These are phyloP conservation scores for Pisolithus albus DNA, from an alignment of 768 basidiomycete species.

Conservation along the genomic window DNA sequence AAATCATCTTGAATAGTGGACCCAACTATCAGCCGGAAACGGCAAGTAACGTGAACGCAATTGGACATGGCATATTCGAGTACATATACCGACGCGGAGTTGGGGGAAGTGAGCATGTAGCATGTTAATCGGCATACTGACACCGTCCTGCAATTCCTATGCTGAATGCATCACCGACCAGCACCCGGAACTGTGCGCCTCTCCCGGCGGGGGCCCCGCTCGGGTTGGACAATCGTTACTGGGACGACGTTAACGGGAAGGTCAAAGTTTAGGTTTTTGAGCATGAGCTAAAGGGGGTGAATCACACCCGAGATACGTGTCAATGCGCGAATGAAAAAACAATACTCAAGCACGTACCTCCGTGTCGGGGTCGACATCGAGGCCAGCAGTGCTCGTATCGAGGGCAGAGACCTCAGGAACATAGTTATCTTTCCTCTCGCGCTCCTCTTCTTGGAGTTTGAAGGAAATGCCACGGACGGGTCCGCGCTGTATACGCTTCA, in stretches of 20 bases:
- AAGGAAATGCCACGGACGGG: conserved; percentile 99
- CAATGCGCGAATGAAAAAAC: no score
- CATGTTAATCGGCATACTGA: background rate
- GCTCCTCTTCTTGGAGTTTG: conserved; percentile 99
- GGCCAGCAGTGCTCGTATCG: conserved; percentile 61
- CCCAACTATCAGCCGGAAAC: background rate
- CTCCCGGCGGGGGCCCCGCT: conserved; percentile 68
- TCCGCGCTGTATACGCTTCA: conserved; percentile 98
- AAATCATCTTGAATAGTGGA: no score
- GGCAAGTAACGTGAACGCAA: background rate
- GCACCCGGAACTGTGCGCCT: conserved; percentile 79
- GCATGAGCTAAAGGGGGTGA: conserved; percentile 58
- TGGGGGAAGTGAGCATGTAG: background rate
- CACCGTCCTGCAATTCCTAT: background rate
- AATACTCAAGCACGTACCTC: conserved; percentile 51
- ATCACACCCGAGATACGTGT: background rate
- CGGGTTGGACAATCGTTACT: conserved; percentile 58
- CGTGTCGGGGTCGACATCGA: conserved; percentile 90
- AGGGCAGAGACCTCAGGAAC: conserved; percentile 98
- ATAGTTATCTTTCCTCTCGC: conserved; percentile 99
- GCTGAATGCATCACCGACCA: conserved; percentile 37
- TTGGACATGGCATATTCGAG: background rate
- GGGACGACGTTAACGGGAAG: conserved; percentile 67
- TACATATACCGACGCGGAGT: background rate
- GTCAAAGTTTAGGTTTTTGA: conserved; percentile 91